Evolutionary conservation across 805 yeast species (phyloP).

Genomic region (Cyberlindnera amylophila): DNA sequence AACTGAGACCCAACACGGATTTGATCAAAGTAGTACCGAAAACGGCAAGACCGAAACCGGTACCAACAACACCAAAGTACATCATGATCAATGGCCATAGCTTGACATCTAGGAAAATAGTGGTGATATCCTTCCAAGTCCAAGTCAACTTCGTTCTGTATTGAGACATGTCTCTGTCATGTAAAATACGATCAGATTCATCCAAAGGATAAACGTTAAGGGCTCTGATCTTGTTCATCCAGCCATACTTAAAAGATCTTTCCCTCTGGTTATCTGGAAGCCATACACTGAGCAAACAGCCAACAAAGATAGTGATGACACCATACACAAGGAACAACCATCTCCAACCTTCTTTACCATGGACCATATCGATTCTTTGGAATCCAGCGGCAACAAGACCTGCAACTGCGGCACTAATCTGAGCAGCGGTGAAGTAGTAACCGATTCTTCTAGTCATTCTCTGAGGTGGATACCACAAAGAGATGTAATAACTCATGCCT

Average conservation of each 20-base stretch:
- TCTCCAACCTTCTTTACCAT: slow-evolving; percentile 79
- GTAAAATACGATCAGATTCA: slow-evolving; percentile 49
- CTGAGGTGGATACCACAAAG: slow-evolving; percentile 81
- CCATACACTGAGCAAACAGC: slow-evolving; percentile 73
- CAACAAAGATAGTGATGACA: slow-evolving; percentile 57
- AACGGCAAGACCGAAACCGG: slow-evolving; percentile 83
- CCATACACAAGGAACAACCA: slow-evolving; percentile 85
- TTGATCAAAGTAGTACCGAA: slow-evolving; percentile 77
- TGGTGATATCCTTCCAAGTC: slow-evolving; percentile 55
- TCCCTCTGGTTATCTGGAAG: slow-evolving; percentile 55
- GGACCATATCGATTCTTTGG: slow-evolving; percentile 70
- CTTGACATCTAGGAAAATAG: slow-evolving; percentile 56
- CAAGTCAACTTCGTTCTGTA: slow-evolving; percentile 48
- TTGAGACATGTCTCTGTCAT: slow-evolving; percentile 54
- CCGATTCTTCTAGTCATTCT: slow-evolving; percentile 78
- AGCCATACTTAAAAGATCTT: slow-evolving; percentile 11
- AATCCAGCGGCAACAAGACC: slow-evolving; percentile 86
- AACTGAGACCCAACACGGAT: slow-evolving; percentile 53
- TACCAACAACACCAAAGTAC: slow-evolving; percentile 92
- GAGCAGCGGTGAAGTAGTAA: slow-evolving; percentile 89
- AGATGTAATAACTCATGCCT: slow-evolving; percentile 78
- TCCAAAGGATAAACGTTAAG: slow-evolving; percentile 43
- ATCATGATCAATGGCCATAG: slow-evolving; percentile 79
- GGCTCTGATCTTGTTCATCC: slow-evolving; percentile 17
- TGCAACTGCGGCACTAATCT: slow-evolving; percentile 83